phyloP scores from a whole-genome alignment of 2,329 filamentous ascomycete species.

The Trichoderma atroviride region DNA sequence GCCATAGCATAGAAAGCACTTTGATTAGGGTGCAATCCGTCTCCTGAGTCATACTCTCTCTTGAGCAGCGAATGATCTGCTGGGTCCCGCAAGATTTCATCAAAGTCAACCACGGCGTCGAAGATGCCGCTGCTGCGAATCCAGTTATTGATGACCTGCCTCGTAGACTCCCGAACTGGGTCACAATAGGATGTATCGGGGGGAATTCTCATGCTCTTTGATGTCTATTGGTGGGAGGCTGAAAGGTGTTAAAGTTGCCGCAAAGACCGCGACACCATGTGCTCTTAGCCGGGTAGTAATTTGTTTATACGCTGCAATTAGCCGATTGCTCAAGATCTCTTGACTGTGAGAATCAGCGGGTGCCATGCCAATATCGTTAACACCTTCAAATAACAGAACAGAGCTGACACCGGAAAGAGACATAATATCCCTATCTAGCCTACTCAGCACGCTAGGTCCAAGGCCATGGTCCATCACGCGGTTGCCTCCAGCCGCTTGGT shows the following conservation, averaged over 20 bases:
- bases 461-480: neutral
- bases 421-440: conserved; percentile 2
- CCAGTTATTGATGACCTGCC: neutral
- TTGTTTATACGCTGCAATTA: conserved; percentile 3
- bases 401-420: neutral
- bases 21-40: neutral
- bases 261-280: neutral
- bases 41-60: neutral
- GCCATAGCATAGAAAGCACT: neutral
- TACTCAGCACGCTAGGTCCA: neutral
- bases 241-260: neutral
- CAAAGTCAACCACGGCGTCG: neutral
- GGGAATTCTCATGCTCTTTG: neutral
- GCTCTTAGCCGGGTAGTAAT: neutral
- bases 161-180: neutral
- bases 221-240: neutral
- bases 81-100: neutral
- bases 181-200: neutral
- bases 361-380: conserved; percentile 2
- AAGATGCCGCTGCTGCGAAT: neutral
- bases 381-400: neutral
- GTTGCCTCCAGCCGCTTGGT: neutral
- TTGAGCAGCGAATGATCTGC: neutral
- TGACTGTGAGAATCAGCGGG: neutral
- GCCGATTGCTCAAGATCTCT: neutral